Evolutionary conservation across 2,329 filamentous ascomycete genomes (phyloP).

Genomic region (Calonectria leucothoes): DNA sequence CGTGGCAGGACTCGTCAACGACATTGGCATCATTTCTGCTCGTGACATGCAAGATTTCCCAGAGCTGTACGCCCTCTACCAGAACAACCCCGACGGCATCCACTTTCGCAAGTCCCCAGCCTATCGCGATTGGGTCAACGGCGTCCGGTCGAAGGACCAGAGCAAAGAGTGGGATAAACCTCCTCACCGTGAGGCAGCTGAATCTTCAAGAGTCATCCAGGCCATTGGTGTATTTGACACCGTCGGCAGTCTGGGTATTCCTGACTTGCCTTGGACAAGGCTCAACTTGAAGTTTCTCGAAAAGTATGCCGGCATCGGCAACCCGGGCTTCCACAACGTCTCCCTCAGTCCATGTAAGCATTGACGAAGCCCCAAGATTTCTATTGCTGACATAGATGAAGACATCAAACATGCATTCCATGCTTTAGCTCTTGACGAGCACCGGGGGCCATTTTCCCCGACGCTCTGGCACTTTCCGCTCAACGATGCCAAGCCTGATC

Average conservation of each 20-base stretch:
- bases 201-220: neutral
- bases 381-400: neutral
- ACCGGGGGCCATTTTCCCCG: neutral
- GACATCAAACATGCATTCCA: neutral
- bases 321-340: neutral
- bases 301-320: neutral
- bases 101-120: neutral
- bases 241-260: neutral
- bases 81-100: neutral
- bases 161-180: neutral
- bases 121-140: neutral
- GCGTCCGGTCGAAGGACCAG: neutral
- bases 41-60: neutral
- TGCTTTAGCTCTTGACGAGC: neutral
- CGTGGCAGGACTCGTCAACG: neutral
- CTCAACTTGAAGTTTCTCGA: neutral
- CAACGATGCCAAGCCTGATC: neutral
- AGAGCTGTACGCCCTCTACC: neutral
- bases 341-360: slow-evolving; percentile 1
- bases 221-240: neutral
- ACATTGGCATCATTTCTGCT: neutral
- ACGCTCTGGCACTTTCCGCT: neutral
- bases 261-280: neutral
- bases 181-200: neutral
- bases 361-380: no score